phyloP scores from a whole-genome alignment of 768 basidiomycete genomes.

The Lactifluus subvellereus region DNA sequence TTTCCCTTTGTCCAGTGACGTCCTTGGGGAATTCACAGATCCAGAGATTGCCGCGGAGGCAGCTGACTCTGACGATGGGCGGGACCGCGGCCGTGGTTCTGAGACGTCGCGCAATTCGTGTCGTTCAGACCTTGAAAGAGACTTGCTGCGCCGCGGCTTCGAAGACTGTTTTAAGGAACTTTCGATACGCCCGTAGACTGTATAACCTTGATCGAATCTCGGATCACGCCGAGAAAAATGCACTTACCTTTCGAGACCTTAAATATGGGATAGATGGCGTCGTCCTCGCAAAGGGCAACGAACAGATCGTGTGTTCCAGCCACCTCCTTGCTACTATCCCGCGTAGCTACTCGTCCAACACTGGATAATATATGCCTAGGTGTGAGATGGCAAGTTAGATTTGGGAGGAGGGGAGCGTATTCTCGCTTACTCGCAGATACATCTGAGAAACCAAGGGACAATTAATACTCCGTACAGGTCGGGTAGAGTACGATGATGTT shows the following conservation, averaged over 20 bases:
- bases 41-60: slow-evolving; percentile 25
- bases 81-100: slow-evolving; percentile 26
- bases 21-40: slow-evolving; percentile 27
- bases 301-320: slow-evolving; percentile 82
- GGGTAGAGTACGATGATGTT: slow-evolving; percentile 10
- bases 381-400: slow-evolving; percentile 18
- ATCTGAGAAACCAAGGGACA: slow-evolving; percentile 39
- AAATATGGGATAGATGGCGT: slow-evolving; percentile 77
- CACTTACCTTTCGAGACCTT: slow-evolving; percentile 76
- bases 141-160: slow-evolving; percentile 16
- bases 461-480: slow-evolving; percentile 14
- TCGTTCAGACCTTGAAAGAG: slow-evolving; percentile 14
- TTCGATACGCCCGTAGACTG: slow-evolving; percentile 39
- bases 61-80: slow-evolving; percentile 39
- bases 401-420: not conserved
- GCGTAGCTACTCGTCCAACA: slow-evolving; percentile 76
- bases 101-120: slow-evolving; percentile 10
- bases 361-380: slow-evolving; percentile 79
- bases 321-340: slow-evolving; percentile 72
- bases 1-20: slow-evolving; percentile 58
- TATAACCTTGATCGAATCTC: slow-evolving; percentile 15
- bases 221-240: not conserved
- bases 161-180: slow-evolving; percentile 8
- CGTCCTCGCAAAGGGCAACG: slow-evolving; percentile 85
- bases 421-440: slow-evolving; percentile 76